Base-by-base conservation (phyloP, 352 stramenopile species). In the Globisporangium ultimum region DNA sequence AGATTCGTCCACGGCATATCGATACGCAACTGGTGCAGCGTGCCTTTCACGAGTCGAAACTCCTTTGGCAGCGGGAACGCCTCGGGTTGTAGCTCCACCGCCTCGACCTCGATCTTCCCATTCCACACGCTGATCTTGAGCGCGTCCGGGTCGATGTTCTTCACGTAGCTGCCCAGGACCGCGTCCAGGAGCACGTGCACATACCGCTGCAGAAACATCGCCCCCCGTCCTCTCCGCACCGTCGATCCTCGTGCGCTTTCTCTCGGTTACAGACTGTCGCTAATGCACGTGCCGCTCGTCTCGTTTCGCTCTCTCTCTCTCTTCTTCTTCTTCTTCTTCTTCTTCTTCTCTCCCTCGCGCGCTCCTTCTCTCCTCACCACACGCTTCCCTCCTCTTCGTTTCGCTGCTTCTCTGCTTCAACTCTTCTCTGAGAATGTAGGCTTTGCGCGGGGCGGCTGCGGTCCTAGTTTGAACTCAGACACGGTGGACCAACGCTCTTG, bases 81-180 rank as follows among this genome's bases (percentile, higher is more conserved):
- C 38, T 89, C 81, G 2, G 83, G 82, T 63, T 87, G 78, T 28
- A 91, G 67, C 76, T 94, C 84, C 36, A 94, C 77, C 11, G 83
- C 71, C 46, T 91, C 82, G 45, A 94, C 72, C 71, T 92, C 80
- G 61, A 94, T 87, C 74, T 91, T 83, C 47, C 84, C 84, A 56
- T 87, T 91, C 84, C 84, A 94, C 12, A 94, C 77, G 66, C 78
- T 89, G 71, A 94, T 91, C 70, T 89, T 80, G 42, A 94, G 70
- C 50, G 82, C 74, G 53, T 88, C 78, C n/a, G 84, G 80, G 63
- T 94, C 84, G 60, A 92, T 89, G 72, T 94, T 89, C 72, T 92
- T 91, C 15, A 94, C 80, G 61, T 94, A 94, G 60, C 69, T 85
- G 41, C 84, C 84, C 49, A 94, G 78, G 55, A 94, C 76, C 13